Evolutionary conservation across 108 stramenopile genomes (phyloP), one percentile per base, ranked within the genome.

Genomic region (Nannochloropsis oceanica): DNA sequence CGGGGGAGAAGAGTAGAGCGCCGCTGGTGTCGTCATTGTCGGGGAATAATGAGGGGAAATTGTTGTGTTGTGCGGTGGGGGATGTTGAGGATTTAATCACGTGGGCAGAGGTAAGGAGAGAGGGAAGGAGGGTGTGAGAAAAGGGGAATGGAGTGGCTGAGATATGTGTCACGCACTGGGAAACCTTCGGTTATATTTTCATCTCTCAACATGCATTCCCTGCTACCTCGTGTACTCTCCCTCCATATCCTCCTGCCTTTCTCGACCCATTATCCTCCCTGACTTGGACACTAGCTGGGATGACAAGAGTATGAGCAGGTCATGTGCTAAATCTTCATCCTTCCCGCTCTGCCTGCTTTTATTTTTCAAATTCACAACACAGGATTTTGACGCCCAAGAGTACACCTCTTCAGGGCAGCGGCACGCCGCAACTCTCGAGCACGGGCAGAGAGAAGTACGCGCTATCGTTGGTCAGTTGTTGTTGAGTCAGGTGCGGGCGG

Each of bases 1-100:
- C 59, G n/a, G 59, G 59, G 59, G 59, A 10, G 9, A 25, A 14
- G 10, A 26, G 25, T 14, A 27, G 26, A 24, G 10, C 80, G 80
- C 25, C 80, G 25, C 25, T 81, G 34, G 34, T 34, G 34, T 34
- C 34, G 34, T 34, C 34, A 34, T 1, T 5, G 5, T 34, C 34
- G 34, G 80, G 80, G 25, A 50, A 27, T 27, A 46, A 46, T 81
- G 86, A 86, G 59, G 86, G 82, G 83, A 84, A 80, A 50, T 44
- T 88, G 79, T 84, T 84, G 50, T 34, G 84, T 42, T 84, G 84
- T 42, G 84, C 79, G 26, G 81, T 84, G 34, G 46, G 43, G 83
- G 85, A 86, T 18, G 85, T 89, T n/a, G 87, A 88, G 46, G 83
- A 84, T 18, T 83, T 87, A 8, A 87, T 87, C n/a, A 81, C 44